A percentile compares a stretch with the other conserved stretches of the same genome.
Evolutionary conservation across 352 stramenopile species (phyloP).

Genomic region (Thalassiosira mediterranea): DNA sequence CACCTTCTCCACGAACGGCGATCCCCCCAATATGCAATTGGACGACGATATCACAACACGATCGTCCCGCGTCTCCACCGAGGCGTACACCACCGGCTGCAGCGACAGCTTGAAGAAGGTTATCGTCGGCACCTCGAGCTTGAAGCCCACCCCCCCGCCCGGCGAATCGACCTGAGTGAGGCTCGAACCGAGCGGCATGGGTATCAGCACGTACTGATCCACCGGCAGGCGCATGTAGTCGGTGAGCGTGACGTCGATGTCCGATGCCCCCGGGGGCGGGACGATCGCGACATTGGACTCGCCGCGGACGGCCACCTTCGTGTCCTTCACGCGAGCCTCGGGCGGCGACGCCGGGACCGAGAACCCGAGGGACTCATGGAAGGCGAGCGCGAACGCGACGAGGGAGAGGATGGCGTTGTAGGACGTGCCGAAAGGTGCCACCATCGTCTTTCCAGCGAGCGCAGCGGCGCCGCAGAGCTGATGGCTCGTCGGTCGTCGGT

Average conservation of each 20-base stretch:
- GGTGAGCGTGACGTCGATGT: constrained; percentile 37
- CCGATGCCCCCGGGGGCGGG: constrained; percentile 14
- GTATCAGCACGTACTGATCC: constrained; percentile 55
- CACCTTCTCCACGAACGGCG: constrained; percentile 51
- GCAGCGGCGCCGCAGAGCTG: no score
- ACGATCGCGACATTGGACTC: constrained; percentile 17
- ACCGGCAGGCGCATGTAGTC: constrained; percentile 55
- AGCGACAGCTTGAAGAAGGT: constrained; percentile 48
- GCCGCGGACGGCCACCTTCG: constrained; percentile 36
- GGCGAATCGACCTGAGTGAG: constrained; percentile 23
- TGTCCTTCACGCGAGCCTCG: constrained; percentile 24
- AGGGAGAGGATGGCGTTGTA: no score
- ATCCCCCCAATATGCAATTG: constrained; percentile 46
- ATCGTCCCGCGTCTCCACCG: constrained; percentile 32
- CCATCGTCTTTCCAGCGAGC: no score
- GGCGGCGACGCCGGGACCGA: background rate
- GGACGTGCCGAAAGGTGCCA: no score
- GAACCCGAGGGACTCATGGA: background rate
- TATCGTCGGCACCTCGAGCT: constrained; percentile 51
- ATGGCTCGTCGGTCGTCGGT: no score
- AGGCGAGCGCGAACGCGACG: background rate
- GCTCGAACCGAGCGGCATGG: constrained; percentile 49
- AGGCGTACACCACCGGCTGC: constrained; percentile 50
- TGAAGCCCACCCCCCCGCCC: constrained; percentile 17
- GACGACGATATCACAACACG: constrained; percentile 39